A percentile compares a stretch with the other conserved stretches of the same genome.
These are phyloP conservation scores for Botrytis paeoniae DNA, from an alignment of 2,329 filamentous ascomycete genomes.

Conservation along the genomic window DNA sequence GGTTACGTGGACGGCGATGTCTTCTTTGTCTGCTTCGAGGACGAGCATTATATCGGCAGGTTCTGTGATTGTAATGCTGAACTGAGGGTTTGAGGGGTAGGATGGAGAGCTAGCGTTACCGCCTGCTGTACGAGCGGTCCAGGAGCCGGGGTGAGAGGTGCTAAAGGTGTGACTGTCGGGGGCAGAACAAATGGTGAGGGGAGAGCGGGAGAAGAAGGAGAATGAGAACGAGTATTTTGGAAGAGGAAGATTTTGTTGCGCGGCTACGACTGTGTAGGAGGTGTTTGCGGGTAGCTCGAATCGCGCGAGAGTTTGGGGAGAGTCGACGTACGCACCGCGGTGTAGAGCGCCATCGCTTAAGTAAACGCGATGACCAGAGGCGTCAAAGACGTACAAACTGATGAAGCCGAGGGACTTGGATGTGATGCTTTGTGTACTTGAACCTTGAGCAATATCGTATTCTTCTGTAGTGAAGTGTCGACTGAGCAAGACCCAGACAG, in stretches of 20 bases:
- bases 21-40: slow-evolving; percentile 63
- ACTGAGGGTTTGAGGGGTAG: slow-evolving; percentile 88
- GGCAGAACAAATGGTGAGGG: slow-evolving; percentile 61
- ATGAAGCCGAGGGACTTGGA: slow-evolving; percentile 67
- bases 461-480: slow-evolving; percentile 78
- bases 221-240: slow-evolving; percentile 81
- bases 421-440: slow-evolving; percentile 32
- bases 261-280: slow-evolving; percentile 61
- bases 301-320: slow-evolving; percentile 83
- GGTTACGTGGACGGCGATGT: slow-evolving; percentile 79
- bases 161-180: slow-evolving; percentile 39
- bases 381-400: slow-evolving; percentile 77
- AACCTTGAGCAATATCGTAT: slow-evolving; percentile 51
- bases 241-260: slow-evolving; percentile 74
- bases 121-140: slow-evolving; percentile 78
- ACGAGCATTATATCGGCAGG: slow-evolving; percentile 67
- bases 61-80: slow-evolving; percentile 58
- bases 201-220: slow-evolving; percentile 69
- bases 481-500: slow-evolving; percentile 80
- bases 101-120: slow-evolving; percentile 74
- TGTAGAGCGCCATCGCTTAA: slow-evolving; percentile 69
- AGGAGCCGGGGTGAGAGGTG: slow-evolving; percentile 60
- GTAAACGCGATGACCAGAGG: slow-evolving; percentile 67
- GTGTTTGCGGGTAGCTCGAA: slow-evolving; percentile 55
- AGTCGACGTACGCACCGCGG: slow-evolving; percentile 86